Conservation (phyloP, 1,284 basidiomycete genomes). For the Cutaneotrichosporon sp. region DNA sequence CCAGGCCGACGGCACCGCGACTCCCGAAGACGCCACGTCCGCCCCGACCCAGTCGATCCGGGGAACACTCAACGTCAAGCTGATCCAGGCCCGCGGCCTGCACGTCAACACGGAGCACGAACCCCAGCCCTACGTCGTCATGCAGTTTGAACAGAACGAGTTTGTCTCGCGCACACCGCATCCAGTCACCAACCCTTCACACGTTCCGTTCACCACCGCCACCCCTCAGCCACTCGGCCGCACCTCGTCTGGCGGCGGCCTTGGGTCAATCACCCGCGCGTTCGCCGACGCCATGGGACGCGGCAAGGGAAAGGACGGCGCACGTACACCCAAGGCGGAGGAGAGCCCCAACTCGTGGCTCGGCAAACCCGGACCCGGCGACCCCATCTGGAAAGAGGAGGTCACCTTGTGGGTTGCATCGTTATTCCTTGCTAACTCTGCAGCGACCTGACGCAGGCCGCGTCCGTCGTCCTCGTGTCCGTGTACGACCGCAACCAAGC, state of each 20-base stretch:
- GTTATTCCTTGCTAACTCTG: neutral
- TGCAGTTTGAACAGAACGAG: constrained; percentile 98
- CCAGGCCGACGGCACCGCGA: constrained; percentile 15
- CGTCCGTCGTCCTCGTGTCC: constrained; percentile 79
- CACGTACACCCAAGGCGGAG: constrained; percentile 42
- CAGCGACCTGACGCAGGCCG: constrained; percentile 91
- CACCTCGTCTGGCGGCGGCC: constrained; percentile 32
- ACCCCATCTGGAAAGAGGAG: constrained; percentile 98
- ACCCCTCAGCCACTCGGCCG: constrained; percentile 37
- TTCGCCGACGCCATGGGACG: constrained; percentile 51
- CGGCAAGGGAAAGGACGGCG: constrained; percentile 44
- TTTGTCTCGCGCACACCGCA: constrained; percentile 85
- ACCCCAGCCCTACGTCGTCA: constrained; percentile 84
- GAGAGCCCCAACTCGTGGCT: constrained; percentile 32
- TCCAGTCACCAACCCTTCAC: constrained; percentile 31
- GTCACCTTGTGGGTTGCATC: constrained; percentile 76
- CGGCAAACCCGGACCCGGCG: constrained; percentile 53
- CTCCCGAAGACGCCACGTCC: constrained; percentile 2
- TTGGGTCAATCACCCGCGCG: constrained; percentile 60
- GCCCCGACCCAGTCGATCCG: constrained; percentile 19
- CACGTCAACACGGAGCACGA: constrained; percentile 58
- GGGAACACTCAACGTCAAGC: constrained; percentile 88
- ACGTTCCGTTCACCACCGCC: constrained; percentile 42
- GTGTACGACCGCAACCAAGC: constrained; percentile 87
- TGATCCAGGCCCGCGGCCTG: constrained; percentile 86